A percentile compares a stretch with the other conserved stretches of the same genome.
phyloP scores from a whole-genome alignment of 352 stramenopile species.

The Globisporangium emineosum region DNA sequence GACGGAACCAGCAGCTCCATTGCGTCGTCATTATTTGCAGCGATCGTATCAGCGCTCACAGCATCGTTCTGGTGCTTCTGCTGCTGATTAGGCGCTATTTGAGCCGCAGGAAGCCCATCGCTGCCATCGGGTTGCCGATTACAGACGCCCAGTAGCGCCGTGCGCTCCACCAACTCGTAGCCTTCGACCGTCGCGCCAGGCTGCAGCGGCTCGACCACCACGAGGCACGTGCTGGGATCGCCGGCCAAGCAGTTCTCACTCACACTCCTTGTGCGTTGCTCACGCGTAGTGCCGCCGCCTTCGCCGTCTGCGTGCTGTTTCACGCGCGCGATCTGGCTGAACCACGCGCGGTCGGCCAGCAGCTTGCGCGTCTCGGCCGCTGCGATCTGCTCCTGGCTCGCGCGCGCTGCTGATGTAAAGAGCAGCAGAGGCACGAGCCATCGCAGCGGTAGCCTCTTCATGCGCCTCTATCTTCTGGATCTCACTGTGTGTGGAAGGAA shows the following conservation, averaged over 20 bases:
- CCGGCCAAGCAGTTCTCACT: conserved; percentile 3
- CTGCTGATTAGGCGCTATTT: conserved; percentile 15
- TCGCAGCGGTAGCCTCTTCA: conserved; percentile 13
- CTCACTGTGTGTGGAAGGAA: background rate
- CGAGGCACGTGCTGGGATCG: conserved; percentile 24
- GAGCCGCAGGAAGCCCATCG: background rate
- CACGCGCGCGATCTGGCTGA: conserved; percentile 41
- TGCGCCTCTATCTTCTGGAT: background rate
- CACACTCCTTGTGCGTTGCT: too few relatives aligned
- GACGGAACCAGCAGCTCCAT: conserved; percentile 18
- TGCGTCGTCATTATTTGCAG: conserved; percentile 8
- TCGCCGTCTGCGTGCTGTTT: background rate
- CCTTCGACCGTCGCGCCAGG: conserved; percentile 47
- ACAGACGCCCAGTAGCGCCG: conserved; percentile 59
- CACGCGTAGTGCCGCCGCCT: background rate
- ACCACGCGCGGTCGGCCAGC: conserved; percentile 45
- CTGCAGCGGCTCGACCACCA: conserved; percentile 29
- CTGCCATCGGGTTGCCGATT: conserved; percentile 29
- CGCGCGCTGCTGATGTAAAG: conserved; percentile 2
- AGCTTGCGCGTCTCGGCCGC: conserved; percentile 23
- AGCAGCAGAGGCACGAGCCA: conserved; percentile 13
- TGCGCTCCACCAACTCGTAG: conserved; percentile 73
- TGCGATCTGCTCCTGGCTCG: conserved; percentile 13
- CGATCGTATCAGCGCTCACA: background rate
- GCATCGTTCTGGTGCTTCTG: conserved; percentile 9